phyloP scores from a whole-genome alignment of 305 asterid genomes.

The Rubia balearica region DNA sequence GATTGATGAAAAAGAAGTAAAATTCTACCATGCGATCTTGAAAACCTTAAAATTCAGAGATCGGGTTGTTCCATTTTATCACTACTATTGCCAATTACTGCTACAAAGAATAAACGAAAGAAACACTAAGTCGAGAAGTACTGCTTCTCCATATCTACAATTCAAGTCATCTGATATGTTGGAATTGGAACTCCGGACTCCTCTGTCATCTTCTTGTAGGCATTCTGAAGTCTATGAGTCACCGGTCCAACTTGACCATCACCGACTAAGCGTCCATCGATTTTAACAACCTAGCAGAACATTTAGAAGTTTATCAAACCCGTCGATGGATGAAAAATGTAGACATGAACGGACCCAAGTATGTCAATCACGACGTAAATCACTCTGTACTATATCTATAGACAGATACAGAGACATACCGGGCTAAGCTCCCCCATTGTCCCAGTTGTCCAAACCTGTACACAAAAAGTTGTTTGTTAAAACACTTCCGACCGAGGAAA shows the following conservation, averaged over 20 bases:
- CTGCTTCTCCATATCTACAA: not conserved
- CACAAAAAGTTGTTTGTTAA: constrained; percentile 12
- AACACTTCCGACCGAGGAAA: not conserved
- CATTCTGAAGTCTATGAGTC: constrained; percentile 53
- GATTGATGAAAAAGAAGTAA: not conserved
- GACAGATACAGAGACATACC: constrained; percentile 25
- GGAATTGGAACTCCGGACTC: constrained; percentile 77
- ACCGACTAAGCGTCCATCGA: constrained; percentile 70
- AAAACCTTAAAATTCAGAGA: not conserved
- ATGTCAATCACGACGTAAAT: not conserved
- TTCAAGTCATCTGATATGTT: constrained; percentile 28
- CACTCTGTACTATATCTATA: not conserved
- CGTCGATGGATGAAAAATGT: not conserved
- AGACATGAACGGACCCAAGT: not conserved
- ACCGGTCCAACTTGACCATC: constrained; percentile 71
- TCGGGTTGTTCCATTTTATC: not conserved
- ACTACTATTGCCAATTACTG: not conserved
- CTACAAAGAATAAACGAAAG: not conserved
- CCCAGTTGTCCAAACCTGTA: constrained; percentile 87
- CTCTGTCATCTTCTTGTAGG: constrained; percentile 41
- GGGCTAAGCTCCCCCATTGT: constrained; percentile 93
- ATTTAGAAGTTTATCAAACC: not conserved
- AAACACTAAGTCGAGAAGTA: not conserved
- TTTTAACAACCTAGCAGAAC: constrained; percentile 45
- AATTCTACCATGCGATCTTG: not conserved